Evolutionary conservation across 1,284 basidiomycete species (phyloP), one percentile per base, ranked within the genome.

Genomic region (Melanopsichium pennsylvanicum): DNA sequence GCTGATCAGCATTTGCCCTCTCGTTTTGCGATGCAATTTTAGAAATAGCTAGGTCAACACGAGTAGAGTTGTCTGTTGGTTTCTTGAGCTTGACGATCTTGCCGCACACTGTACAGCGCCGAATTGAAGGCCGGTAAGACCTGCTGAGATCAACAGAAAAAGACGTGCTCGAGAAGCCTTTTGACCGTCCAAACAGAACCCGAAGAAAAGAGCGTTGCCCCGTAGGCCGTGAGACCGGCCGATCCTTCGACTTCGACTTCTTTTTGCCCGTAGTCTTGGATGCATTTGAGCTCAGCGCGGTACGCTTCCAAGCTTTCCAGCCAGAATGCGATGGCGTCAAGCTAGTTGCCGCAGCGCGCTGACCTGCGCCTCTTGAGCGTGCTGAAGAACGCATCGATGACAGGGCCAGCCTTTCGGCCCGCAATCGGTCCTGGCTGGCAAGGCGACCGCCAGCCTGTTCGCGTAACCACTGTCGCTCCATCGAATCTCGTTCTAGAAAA

Each of bases 381-480:
- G 21, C 42, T 13, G 38, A 13, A 10, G 36, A 11, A 4, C 33
- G 46, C 19, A 45, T 12, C 46, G 29, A 10, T 2, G 39, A 34
- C 15, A 19, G 23, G 2, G 52, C 48, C 4, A 23, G 48, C 10
- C 41, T 22, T 26, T 51, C 63, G 8, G 46, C 37, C 6, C 31
- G 54, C 6, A 69, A 13, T 2, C 66, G 55, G 19, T 69, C 51
- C 32, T 69, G 66, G 29, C 66, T 69, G 4, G 66, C 88, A n/a
- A 88, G 84, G 75, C 81, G 69, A 5, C 72, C 73, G 38, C 74
- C 74, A 13, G 55, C 43, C 36, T 55, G 59, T 21, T 58, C 60
- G 11, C 50, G 26, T 33, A 64, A 46, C 67, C 67, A 70, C 36
- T 64, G 48, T 23, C 67, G 51, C 33, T 70, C 61, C 45, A 64